A percentile compares a stretch with the other conserved stretches of the same genome.
phyloP scores from a whole-genome alignment of 2,329 filamentous ascomycete genomes.

The Paecilomyces sp. region DNA sequence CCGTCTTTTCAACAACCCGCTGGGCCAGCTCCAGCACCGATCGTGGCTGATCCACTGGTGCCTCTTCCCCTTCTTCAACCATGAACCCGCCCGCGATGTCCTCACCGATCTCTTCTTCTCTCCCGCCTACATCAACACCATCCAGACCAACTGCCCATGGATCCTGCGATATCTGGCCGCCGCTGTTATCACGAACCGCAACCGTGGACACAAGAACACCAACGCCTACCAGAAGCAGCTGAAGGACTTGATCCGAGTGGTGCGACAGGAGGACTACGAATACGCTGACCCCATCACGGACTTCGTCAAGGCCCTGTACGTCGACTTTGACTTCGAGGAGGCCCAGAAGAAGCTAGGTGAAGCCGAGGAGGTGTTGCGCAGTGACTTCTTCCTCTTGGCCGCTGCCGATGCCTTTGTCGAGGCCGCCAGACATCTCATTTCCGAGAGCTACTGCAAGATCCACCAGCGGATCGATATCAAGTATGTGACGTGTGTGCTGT shows the following conservation, averaged over 20 bases:
- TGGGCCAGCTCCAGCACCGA: constrained; percentile 91
- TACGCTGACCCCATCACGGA: constrained; percentile 93
- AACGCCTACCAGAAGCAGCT: constrained; percentile 93
- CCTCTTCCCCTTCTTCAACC: constrained; percentile 98
- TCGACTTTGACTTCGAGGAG: constrained; percentile 96
- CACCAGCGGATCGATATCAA: constrained; percentile 97
- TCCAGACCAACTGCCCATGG: constrained; percentile 97
- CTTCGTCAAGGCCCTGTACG: constrained; percentile 92
- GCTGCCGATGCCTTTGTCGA: constrained; percentile 87
- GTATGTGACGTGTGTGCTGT: constrained; percentile 34
- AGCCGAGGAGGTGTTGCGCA: constrained; percentile 83
- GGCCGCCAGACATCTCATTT: constrained; percentile 90
- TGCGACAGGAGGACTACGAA: constrained; percentile 96
- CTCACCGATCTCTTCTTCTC: constrained; percentile 97
- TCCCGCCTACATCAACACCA: constrained; percentile 96
- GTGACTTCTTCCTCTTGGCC: constrained; percentile 90
- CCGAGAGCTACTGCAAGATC: constrained; percentile 99
- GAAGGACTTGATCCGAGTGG: constrained; percentile 92
- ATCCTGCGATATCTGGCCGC: constrained; percentile 88
- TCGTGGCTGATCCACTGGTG: constrained; percentile 98
- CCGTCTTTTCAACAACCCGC: constrained; percentile 90
- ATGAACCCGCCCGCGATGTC: constrained; percentile 80
- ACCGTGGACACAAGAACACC: constrained; percentile 67
- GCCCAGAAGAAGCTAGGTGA: constrained; percentile 79
- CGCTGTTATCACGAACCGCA: constrained; percentile 89